Evolutionary conservation across 192 early-diverging fungal genomes (phyloP).

Genomic region (Backusella australiensis): DNA sequence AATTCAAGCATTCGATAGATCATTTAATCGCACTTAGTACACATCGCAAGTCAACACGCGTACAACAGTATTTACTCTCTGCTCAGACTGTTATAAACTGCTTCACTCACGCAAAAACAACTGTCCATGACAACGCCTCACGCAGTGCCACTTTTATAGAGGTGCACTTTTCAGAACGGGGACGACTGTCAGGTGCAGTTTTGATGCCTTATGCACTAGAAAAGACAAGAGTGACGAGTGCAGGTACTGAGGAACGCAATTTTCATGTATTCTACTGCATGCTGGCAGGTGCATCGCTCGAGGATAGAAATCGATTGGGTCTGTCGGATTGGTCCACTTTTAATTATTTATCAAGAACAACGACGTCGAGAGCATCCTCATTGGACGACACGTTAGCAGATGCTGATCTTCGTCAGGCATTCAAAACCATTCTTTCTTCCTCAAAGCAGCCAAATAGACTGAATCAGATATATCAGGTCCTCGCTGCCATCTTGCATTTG

Average conservation of each 20-base stretch:
- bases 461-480: constrained; percentile 77
- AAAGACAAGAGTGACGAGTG: constrained; percentile 70
- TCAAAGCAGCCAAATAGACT: constrained; percentile 70
- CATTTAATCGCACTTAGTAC: constrained; percentile 67
- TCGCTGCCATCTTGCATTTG: constrained; percentile 85
- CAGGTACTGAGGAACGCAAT: constrained; percentile 68
- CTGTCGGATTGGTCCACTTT: constrained; percentile 65
- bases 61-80: constrained; percentile 63
- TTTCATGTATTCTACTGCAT: constrained; percentile 97
- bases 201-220: constrained; percentile 88
- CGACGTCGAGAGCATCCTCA: constrained; percentile 33
- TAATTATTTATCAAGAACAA: constrained; percentile 53
- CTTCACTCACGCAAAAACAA: constrained; percentile 84
- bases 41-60: constrained; percentile 62
- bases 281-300: constrained; percentile 72
- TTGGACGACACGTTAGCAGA: constrained; percentile 64
- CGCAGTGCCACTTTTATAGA: constrained; percentile 79
- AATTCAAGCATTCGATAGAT: constrained; percentile 61
- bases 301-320: constrained; percentile 77
- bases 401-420: constrained; percentile 65
- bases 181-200: constrained; percentile 83
- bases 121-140: constrained; percentile 76
- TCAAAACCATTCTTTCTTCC: constrained; percentile 72
- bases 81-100: constrained; percentile 76
- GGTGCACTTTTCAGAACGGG: constrained; percentile 87